Conservation (phyloP, 805 yeast species). For the Lipomyces anomalus region DNA sequence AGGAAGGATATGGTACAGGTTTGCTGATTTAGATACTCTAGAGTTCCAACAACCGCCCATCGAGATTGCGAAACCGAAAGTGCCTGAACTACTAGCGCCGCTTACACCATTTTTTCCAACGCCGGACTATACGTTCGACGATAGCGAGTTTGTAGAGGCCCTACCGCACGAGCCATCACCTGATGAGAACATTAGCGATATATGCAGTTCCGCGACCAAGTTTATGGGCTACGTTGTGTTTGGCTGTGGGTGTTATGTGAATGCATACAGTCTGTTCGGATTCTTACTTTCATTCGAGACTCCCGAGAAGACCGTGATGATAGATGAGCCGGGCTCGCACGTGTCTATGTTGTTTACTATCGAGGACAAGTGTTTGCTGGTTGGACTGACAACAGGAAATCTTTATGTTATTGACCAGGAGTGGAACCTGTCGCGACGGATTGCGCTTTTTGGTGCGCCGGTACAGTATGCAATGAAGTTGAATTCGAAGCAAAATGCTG, state of each 20-base stretch:
- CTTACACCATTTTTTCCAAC: not conserved
- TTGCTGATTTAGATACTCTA: constrained; percentile 12
- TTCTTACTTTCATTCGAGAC: constrained; percentile 18
- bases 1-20: constrained; percentile 16
- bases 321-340: constrained; percentile 13
- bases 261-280: constrained; percentile 15
- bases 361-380: constrained; percentile 8
- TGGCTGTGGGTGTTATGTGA: constrained; percentile 15
- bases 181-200: not conserved
- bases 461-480: constrained; percentile 13
- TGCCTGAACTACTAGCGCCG: not conserved
- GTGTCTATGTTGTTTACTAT: constrained; percentile 10
- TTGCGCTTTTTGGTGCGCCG: constrained; percentile 20
- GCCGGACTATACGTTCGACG: not conserved
- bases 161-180: no score
- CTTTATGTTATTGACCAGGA: constrained; percentile 8
- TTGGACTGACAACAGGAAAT: constrained; percentile 16
- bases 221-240: constrained; percentile 15
- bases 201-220: constrained; percentile 16
- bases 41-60: constrained; percentile 4
- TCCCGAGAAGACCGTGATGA: constrained; percentile 12
- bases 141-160: not conserved
- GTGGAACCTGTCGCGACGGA: constrained; percentile 13
- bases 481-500: not conserved
- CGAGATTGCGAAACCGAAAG: not conserved